Evolutionary conservation across 352 stramenopile genomes (phyloP).

Genomic region (Phytophthora pinifolia): DNA sequence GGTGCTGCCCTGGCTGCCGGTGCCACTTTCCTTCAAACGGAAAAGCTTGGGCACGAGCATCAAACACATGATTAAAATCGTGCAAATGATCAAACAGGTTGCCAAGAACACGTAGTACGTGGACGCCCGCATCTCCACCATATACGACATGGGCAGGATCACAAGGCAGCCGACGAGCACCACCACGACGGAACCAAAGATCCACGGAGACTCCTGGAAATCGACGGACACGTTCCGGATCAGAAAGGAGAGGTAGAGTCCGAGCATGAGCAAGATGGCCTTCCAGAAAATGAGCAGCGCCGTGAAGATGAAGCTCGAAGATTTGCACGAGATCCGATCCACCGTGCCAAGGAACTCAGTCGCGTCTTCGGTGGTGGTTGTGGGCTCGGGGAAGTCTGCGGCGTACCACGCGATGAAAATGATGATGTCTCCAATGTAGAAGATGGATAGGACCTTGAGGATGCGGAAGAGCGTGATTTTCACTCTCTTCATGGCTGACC

Average conservation of each 20-base stretch:
- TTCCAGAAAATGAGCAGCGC: constrained; percentile 63
- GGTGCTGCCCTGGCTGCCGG: no score
- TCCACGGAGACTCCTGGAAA: constrained; percentile 73
- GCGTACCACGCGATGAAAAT: constrained; percentile 42
- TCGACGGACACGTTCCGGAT: constrained; percentile 67
- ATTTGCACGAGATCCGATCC: constrained; percentile 32
- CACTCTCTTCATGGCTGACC: constrained; percentile 41
- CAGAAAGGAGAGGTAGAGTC: constrained; percentile 53
- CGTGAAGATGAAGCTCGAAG: constrained; percentile 54
- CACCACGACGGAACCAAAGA: constrained; percentile 45
- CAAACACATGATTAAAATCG: constrained; percentile 36
- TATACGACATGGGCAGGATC: constrained; percentile 53
- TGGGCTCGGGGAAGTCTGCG: constrained; percentile 36
- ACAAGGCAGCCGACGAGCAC: constrained; percentile 52
- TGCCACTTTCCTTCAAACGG: constrained; percentile 28
- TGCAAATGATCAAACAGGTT: constrained; percentile 32
- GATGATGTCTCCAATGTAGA: constrained; percentile 36
- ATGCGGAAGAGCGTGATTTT: constrained; percentile 37
- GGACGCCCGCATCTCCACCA: constrained; percentile 39
- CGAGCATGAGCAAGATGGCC: constrained; percentile 40
- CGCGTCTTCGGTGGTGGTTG: constrained; percentile 17
- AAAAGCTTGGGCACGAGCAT: constrained; percentile 50
- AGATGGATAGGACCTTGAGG: constrained; percentile 40
- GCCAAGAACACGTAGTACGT: constrained; percentile 44
- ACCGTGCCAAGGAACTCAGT: constrained; percentile 32